Evolutionary conservation across 345 rosid genomes (phyloP), one percentile per base, ranked within the genome.

Genomic region (Acer saccharum): DNA sequence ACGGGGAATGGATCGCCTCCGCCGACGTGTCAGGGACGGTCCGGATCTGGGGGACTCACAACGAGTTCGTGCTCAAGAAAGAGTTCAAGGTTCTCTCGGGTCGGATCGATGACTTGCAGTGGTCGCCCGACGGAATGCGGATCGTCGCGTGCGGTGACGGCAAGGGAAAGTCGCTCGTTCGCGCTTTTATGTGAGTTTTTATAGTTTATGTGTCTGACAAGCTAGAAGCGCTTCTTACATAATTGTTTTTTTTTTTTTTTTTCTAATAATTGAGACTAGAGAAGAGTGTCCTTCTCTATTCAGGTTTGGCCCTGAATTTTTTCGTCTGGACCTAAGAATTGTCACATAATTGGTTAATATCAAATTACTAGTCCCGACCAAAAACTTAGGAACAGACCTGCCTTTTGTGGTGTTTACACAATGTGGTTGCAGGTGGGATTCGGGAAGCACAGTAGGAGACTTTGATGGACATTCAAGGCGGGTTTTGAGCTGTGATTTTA

Each of bases 1-100:
- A 94, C 72, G 99, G 99, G 0, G 99, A 95, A 89, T 95, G 99
- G 99, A 83, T 95, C 84, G 99, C 99, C 73, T 96, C 99, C 4
- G 99, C 93, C 6, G 99, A 96, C 57, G 90, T 80, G 5, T 91
- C 97, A 9, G 99, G 99, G 13, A 83, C 92, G n/a, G 94, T 96
- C 20, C 86, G 99, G 87, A 90, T 96, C 88, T 96, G 99, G 98
- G 99, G 98, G 61, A 70, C 98, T 52, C 83, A 81, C 79, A 86
- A 84, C 69, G 98, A 94, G 20, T 89, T 87, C 57, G 98, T 94
- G 27, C 73, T 96, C 79, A 96, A 91, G 93, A 90, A 96, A 12
- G 99, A 96, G 86, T 96, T 91, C 75, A 91, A 85, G 84, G 95
- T 94, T 62, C 78, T 96, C 77, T 82, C 97, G 61, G 99, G 98